Evolutionary conservation across 306 rosid genomes (phyloP).

Genomic region (Prunus dulcis): DNA sequence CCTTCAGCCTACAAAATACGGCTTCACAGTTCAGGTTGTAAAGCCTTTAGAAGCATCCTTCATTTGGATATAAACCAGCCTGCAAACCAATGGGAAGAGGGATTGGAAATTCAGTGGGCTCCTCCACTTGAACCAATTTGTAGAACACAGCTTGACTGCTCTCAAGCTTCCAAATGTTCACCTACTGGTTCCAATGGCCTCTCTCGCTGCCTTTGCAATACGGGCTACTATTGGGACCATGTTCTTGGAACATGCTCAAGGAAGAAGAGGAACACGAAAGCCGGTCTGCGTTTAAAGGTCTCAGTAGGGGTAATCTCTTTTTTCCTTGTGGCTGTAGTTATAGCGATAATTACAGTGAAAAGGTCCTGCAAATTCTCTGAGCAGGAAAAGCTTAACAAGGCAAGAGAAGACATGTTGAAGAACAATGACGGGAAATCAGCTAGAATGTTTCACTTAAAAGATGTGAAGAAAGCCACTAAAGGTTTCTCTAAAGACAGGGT

Average conservation of each 20-base stretch:
- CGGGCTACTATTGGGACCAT: slow-evolving; percentile 64
- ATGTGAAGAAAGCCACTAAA: slow-evolving; percentile 77
- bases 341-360: slow-evolving; percentile 32
- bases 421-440: slow-evolving; percentile 52
- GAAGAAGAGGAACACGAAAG: slow-evolving; percentile 34
- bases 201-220: slow-evolving; percentile 63
- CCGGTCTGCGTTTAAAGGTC: slow-evolving; percentile 41
- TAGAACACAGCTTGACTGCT: slow-evolving; percentile 59
- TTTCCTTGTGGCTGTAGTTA: slow-evolving; percentile 41
- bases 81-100: slow-evolving; percentile 76
- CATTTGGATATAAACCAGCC: slow-evolving; percentile 54
- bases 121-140: slow-evolving; percentile 75
- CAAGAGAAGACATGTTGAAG: slow-evolving; percentile 55
- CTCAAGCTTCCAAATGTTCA: slow-evolving; percentile 51
- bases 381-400: slow-evolving; percentile 46
- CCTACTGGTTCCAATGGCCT: slow-evolving; percentile 21
- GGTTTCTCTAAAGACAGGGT: slow-evolving; percentile 55
- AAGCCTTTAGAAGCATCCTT: slow-evolving; percentile 80
- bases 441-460: slow-evolving; percentile 69
- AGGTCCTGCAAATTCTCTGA: slow-evolving; percentile 36
- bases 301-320: slow-evolving; percentile 41
- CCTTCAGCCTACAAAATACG: slow-evolving; percentile 91
- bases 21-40: slow-evolving; percentile 88
- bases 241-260: slow-evolving; percentile 48
- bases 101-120: slow-evolving; percentile 87